Base-by-base conservation (phyloP, 2,329 filamentous ascomycete species). In the Zymoseptoria tritici region DNA sequence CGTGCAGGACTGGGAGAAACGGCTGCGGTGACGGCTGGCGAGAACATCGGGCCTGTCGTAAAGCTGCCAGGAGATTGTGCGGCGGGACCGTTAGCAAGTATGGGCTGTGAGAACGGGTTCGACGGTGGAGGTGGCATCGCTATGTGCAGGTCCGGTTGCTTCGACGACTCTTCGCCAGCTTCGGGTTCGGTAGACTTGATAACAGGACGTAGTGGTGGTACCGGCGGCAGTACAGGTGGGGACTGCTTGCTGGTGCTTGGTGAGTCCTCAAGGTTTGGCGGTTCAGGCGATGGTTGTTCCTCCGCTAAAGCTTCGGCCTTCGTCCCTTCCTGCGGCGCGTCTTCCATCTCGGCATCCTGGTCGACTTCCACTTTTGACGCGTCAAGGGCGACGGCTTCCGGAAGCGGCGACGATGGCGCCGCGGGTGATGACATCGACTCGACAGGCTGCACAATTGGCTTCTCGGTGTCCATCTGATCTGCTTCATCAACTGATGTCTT, bases 1-100 rank as follows among this genome's bases (percentile, higher is more conserved):
- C 76, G 74, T 22, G 73, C 71, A 1, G 70, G 69, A 24, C 76
- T 77, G 21, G 77, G 74, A 20, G 71, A 72, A n/a, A 78, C 69
- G 9, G 76, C 73, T 52, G 72, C 73, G 16, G 71, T 72, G 24
- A 79, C 75, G 9, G 75, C 73, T 2, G 73, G 72, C 9, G 72
- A 71, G 60, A 74, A 70, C 1, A 71, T 54, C 19, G 62, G 49
- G 4, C 60, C 59, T 20, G 60, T 58, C 22, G 26, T 42, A 21
- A 57, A 42, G n/a, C 55, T 59, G 16, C 52, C 56, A 51, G 60
- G 50, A 49, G 62, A 63, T 24, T 65, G 61, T 56, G 54, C 70
- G 64, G 54, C 65, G 65, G 59, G 69, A 7, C 56, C 68, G 24
- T 24, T 29, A 6, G 16, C 52, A 13, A 46, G 36, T 13, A 46